Evolutionary conservation across 495 filamentous ascomycete genomes (phyloP).

Genomic region (Hapsidospora chrysogenum): DNA sequence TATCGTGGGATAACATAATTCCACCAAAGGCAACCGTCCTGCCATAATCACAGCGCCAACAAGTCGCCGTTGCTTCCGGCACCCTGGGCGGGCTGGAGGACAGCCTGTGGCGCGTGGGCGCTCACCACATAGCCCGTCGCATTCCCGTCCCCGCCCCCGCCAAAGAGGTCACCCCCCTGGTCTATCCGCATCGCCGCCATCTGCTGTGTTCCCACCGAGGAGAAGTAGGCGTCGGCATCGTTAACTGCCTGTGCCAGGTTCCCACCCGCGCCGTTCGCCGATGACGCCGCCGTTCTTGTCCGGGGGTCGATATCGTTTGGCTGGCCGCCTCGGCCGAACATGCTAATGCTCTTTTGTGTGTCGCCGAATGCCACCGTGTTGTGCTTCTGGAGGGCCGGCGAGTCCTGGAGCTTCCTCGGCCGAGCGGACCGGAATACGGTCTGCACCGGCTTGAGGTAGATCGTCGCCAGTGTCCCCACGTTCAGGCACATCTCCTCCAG

Average conservation of each 20-base stretch:
- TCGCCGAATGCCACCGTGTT: conserved; percentile 27
- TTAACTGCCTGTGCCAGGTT: conserved; percentile 53
- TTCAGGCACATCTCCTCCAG: conserved; percentile 95
- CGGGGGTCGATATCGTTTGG: conserved; percentile 19
- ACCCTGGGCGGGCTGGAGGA: conserved; percentile 35
- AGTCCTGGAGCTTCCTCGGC: conserved; percentile 57
- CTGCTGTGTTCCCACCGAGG: conserved; percentile 48
- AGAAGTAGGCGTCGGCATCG: conserved; percentile 78
- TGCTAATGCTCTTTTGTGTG: conserved; percentile 31
- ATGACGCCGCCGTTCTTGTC: conserved; percentile 9
- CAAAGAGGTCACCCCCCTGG: conserved; percentile 28
- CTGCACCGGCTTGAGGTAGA: conserved; percentile 94
- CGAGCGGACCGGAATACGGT: conserved; percentile 92
- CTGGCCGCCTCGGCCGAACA: conserved; percentile 34
- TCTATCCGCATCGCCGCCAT: conserved; percentile 53
- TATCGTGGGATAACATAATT: too few relatives aligned
- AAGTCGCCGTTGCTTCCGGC: conserved; percentile 38
- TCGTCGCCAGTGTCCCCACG: conserved; percentile 88
- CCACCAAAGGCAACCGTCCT: too few relatives aligned
- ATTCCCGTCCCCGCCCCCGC: conserved; percentile 21
- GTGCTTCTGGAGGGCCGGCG: conserved; percentile 67
- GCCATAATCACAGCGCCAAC: conserved; percentile 23
- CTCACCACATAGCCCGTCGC: conserved; percentile 47
- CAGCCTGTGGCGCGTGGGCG: conserved; percentile 44
- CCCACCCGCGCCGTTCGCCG: conserved; percentile 9